Evolutionary conservation across 352 stramenopile species (phyloP).

Genomic region (Peronospora belbahrii): DNA sequence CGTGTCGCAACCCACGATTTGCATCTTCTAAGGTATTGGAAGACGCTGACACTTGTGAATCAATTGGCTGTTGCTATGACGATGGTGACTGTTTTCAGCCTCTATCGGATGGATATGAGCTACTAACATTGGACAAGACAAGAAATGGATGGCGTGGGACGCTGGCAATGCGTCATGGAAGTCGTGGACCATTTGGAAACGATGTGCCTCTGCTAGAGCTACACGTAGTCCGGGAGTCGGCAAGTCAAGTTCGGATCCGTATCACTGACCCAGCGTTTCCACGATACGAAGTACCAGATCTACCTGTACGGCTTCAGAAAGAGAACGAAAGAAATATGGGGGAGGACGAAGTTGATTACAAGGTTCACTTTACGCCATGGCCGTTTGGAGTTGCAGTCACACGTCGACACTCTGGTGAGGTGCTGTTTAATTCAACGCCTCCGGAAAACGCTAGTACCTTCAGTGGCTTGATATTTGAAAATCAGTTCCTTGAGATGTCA

Average conservation of each 20-base stretch:
- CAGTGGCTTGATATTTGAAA: conserved; percentile 70
- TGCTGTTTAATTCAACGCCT: conserved; percentile 84
- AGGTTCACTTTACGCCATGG: conserved; percentile 51
- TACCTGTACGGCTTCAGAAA: conserved; percentile 12
- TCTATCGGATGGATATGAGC: conserved; percentile 54
- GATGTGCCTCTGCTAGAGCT: conserved; percentile 56
- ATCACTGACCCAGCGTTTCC: conserved; percentile 72
- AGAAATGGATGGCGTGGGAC: conserved; percentile 42
- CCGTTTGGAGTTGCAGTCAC: conserved; percentile 74
- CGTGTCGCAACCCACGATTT: conserved; percentile 73
- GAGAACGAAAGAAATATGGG: neutral
- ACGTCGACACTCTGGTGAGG: conserved; percentile 39
- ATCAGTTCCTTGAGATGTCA: conserved; percentile 85
- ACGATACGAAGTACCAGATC: conserved; percentile 63
- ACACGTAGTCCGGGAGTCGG: conserved; percentile 49
- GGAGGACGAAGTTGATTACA: conserved; percentile 21
- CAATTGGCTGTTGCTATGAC: conserved; percentile 72
- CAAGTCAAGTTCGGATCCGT: conserved; percentile 51
- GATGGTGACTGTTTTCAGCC: conserved; percentile 61
- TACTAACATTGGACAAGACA: conserved; percentile 53
- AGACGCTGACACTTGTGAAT: conserved; percentile 31
- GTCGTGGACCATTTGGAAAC: conserved; percentile 66
- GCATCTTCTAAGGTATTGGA: conserved; percentile 15
- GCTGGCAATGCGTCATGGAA: conserved; percentile 37
- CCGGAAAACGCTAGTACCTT: conserved; percentile 25